Percentiles rank a stretch among this genome's conserved stretches.
These are phyloP conservation scores for Pisolithus sp. DNA, from an alignment of 768 basidiomycete species.

Conservation along the genomic window DNA sequence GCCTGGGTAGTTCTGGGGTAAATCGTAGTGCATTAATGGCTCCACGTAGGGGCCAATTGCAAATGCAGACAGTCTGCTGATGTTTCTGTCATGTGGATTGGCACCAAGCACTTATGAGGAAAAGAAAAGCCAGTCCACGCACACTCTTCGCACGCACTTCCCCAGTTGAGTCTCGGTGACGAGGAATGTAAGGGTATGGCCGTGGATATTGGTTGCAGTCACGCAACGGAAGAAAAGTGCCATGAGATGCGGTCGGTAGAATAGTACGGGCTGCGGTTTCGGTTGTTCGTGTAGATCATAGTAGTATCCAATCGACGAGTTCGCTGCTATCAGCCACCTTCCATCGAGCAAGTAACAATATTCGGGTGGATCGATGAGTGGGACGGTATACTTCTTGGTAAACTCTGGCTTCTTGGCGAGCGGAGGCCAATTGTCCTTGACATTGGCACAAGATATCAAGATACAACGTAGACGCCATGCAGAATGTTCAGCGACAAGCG, in stretches of 20 bases:
- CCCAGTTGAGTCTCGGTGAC: slow-evolving; percentile 7
- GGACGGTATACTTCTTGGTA: neutral
- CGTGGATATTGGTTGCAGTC: neutral
- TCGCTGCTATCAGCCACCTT: slow-evolving; percentile 5
- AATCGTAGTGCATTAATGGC: slow-evolving; percentile 1
- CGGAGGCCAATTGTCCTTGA: slow-evolving; percentile 6
- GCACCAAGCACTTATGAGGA: neutral
- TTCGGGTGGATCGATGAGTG: neutral
- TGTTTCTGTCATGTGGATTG: neutral
- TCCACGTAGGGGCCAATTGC: neutral
- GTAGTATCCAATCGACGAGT: neutral
- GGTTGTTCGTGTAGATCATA: slow-evolving; percentile 1
- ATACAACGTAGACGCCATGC: neutral
- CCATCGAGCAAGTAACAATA: slow-evolving; percentile 1
- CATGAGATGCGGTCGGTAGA: slow-evolving; percentile 3
- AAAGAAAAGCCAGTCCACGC: neutral
- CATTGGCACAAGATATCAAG: slow-evolving; percentile 3
- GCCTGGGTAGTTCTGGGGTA: neutral
- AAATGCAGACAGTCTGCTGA: neutral
- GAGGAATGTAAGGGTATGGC: slow-evolving; percentile 3
- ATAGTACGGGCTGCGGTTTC: neutral
- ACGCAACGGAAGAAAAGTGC: slow-evolving; percentile 5
- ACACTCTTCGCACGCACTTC: neutral
- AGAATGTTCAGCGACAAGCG: neutral
- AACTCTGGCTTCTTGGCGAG: neutral